Percentiles rank a stretch among this genome's conserved stretches.
Evolutionary conservation across 805 yeast genomes (phyloP).

Genomic region (Candida krabiensis): DNA sequence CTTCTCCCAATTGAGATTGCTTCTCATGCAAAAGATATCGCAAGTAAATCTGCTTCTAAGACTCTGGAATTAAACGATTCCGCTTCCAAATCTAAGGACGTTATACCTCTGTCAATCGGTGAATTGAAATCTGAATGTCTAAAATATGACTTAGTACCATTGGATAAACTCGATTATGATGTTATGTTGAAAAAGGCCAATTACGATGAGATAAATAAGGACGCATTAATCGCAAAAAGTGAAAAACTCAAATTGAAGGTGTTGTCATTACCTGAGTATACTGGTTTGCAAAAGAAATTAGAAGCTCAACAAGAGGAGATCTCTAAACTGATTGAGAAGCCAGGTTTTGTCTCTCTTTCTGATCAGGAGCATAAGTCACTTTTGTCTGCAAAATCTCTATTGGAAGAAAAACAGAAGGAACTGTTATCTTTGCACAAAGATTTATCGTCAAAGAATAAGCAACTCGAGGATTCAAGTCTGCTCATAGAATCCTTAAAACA

Average conservation of each 20-base stretch:
- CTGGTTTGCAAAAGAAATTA: background rate
- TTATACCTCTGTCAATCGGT: slow-evolving; percentile 30
- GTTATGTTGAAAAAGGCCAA: slow-evolving; percentile 21
- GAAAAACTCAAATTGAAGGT: slow-evolving; percentile 19
- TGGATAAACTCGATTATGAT: slow-evolving; percentile 21
- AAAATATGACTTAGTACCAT: slow-evolving; percentile 21
- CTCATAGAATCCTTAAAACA: background rate
- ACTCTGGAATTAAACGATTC: too few relatives aligned
- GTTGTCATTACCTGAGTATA: slow-evolving; percentile 10
- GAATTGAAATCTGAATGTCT: slow-evolving; percentile 13
- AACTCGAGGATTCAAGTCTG: slow-evolving; percentile 1
- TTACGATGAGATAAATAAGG: slow-evolving; percentile 20
- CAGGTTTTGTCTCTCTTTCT: slow-evolving; percentile 2
- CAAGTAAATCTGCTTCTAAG: too few relatives aligned
- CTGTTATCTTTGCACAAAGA: slow-evolving; percentile 18
- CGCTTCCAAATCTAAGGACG: slow-evolving; percentile 26
- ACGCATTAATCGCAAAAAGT: slow-evolving; percentile 16
- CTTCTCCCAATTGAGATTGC: slow-evolving; percentile 12
- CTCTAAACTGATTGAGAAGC: slow-evolving; percentile 1
- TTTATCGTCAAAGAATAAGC: slow-evolving; percentile 4
- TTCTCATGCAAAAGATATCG: too few relatives aligned
- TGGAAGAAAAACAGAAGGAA: background rate
- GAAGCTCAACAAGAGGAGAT: slow-evolving; percentile 2
- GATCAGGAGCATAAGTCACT: slow-evolving; percentile 12
- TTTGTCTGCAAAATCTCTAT: slow-evolving; percentile 7